Evolutionary conservation across 2,329 filamentous ascomycete species (phyloP), one percentile per base, ranked within the genome.

Genomic region (Davidsoniella neocaledoniae): DNA sequence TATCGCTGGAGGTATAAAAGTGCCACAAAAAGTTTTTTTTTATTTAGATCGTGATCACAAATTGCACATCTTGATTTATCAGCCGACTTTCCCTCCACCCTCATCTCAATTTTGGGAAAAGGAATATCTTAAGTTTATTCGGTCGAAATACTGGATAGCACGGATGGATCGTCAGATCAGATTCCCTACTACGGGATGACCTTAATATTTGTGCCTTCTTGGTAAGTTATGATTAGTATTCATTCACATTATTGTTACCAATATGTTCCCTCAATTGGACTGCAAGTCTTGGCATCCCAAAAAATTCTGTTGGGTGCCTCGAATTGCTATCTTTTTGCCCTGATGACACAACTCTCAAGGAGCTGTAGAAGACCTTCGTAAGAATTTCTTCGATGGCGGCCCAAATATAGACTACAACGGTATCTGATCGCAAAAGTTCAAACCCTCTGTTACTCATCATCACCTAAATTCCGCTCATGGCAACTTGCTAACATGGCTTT

Each of bases 361-460:
- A 53, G 51, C 51, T 53, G 46, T 53, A 53, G 48, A 53, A 50
- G 51, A 50, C 51, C 47, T 53, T 48, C 51, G 51, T 53, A 53
- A 53, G 51, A 48, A 53, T 39, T 49, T 50, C 51, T 53, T 53
- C 48, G 51, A 42, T 53, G 51, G 46, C 43, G 47, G 51, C 48
- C 48, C 48, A 48, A 48, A 65, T 77, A 80, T 82, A 83, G 84
- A 91, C 85, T 91, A 91, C 84, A 90, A 91, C 85, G 85, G 85
- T 91, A 91, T 91, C 85, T 91, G 85, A 91, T 43, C 46, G 46
- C 37, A 46, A 53, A 49, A 41, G 23, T 29, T 36, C 14, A 29
- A 26, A 16, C 75, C 70, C 61, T 33, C 17, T 29, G 10, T 39
- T 43, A 19, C 12, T n/a, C 33, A 16, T 36, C 26, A 46, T 36